Percentiles rank a stretch among this genome's conserved stretches.
Conservation (phyloP, 345 rosid genomes). For the Gossypium herbaceum region DNA sequence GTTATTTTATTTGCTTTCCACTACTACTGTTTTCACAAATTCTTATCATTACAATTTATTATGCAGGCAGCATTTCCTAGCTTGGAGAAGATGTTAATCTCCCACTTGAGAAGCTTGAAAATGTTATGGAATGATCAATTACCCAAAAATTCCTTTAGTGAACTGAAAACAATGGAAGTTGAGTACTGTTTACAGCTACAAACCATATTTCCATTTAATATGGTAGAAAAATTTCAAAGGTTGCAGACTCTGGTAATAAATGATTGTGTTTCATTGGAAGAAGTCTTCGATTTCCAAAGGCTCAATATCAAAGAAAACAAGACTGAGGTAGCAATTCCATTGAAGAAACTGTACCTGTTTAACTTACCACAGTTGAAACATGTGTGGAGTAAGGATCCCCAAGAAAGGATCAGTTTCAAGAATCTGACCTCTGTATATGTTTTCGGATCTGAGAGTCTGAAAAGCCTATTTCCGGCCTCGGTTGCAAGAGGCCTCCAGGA, state of each 20-base stretch:
- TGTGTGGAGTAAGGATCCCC: constrained; percentile 5
- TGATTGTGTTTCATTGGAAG: neutral
- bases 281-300: neutral
- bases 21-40: neutral
- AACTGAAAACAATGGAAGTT: constrained; percentile 7
- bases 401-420: neutral
- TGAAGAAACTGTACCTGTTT: constrained; percentile 1
- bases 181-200: neutral
- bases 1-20: neutral
- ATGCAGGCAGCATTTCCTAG: constrained; percentile 24
- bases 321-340: neutral
- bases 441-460: neutral
- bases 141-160: constrained; percentile 14
- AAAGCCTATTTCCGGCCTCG: constrained; percentile 16
- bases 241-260: constrained; percentile 7
- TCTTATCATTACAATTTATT: neutral
- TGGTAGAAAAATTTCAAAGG: neutral
- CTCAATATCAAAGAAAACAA: neutral
- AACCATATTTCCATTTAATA: constrained; percentile 14
- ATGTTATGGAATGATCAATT: constrained; percentile 21
- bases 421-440: constrained; percentile 6
- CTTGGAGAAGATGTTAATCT: constrained; percentile 18
- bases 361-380: constrained; percentile 9
- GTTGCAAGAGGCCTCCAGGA: constrained; percentile 14
- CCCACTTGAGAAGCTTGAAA: constrained; percentile 16